These are phyloP conservation scores for Trypanosoma rangeli DNA, from an alignment of 208 protist species.

Conservation along the genomic window DNA sequence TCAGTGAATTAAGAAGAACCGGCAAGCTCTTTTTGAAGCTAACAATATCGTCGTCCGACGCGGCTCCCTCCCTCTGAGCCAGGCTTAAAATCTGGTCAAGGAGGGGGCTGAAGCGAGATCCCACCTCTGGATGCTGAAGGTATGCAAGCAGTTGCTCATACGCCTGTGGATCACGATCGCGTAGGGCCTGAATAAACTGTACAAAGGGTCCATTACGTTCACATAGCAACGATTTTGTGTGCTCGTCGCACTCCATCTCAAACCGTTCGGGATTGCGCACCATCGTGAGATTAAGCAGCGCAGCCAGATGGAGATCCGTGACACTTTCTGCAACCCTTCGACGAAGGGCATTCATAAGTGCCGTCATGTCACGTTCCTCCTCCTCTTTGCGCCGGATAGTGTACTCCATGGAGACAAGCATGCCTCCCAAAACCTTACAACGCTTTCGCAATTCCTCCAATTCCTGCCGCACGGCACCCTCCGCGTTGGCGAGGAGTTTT, in stretches of 20 bases:
- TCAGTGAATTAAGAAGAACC: constrained; percentile 26
- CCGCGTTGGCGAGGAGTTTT: constrained; percentile 26
- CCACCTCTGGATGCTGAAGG: constrained; percentile 45
- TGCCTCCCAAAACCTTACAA: constrained; percentile 48
- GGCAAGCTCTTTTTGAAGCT: constrained; percentile 65
- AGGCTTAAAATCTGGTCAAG: constrained; percentile 54
- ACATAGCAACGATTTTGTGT: constrained; percentile 50
- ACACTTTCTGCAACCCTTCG: constrained; percentile 61
- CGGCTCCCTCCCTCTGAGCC: constrained; percentile 44
- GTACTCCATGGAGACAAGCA: constrained; percentile 76
- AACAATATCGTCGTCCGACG: constrained; percentile 40
- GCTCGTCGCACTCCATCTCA: constrained; percentile 62
- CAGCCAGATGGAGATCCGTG: constrained; percentile 56
- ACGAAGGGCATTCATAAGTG: constrained; percentile 71
- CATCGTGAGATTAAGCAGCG: constrained; percentile 67
- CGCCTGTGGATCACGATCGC: constrained; percentile 42
- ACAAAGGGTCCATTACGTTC: constrained; percentile 70
- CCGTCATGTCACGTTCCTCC: constrained; percentile 70
- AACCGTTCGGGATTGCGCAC: constrained; percentile 71
- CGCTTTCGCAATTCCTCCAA: constrained; percentile 43
- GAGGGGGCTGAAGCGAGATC: constrained; percentile 26
- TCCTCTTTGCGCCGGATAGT: constrained; percentile 78
- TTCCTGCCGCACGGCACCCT: constrained; percentile 26
- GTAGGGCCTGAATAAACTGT: constrained; percentile 65
- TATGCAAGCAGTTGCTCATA: constrained; percentile 72